Evolutionary conservation across 2,329 filamentous ascomycete species (phyloP), one percentile per base, ranked within the genome.

Genomic region (Thermomyces lanuginosus): DNA sequence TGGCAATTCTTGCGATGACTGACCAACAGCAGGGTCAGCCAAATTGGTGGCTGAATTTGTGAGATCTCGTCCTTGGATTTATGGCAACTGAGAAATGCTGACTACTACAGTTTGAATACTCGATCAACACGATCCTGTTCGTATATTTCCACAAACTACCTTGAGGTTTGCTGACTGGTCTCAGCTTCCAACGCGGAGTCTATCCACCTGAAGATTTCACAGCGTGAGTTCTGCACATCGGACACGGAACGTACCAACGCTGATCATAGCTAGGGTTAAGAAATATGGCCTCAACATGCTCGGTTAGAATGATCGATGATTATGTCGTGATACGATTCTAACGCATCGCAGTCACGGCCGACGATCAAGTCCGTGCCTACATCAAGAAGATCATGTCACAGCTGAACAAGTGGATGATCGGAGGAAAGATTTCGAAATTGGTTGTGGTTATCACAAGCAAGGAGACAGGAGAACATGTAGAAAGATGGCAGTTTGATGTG

Each of bases 211-310:
- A 98, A 48, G 89, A 98, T 60, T 98, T 98, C 51, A 81, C 79
- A 40, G 77, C 83, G 78, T 84, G 59, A 49, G 74, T 56, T 14
- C 16, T 31, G 13, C 17, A 8, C 13, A 10, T 17, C 9, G n/a
- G 4, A 11, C 16, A 3, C 2, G 6, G 12, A 18, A 6, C 9
- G 16, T 8, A 1, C 8, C 12, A 5, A 24, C 28, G n/a, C n/a
- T n/a, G 15, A 35, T 14, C 10, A 4, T 4, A 8, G 22, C 17
- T 18, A 58, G 70, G 8, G 84, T 98, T 46, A 98, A 98, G 62
- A 98, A 98, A 61, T 98, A 98, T 76, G 89, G 89, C 44, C 70
- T 98, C 45, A 95, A 92, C 46, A 92, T 93, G 83, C 78, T 92
- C 44, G 70, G 72, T 78, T 54, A 37, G 59, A 46, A 16, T 16